phyloP scores from a whole-genome alignment of 148 eudicot species.

The Amaranthus cruentus region DNA sequence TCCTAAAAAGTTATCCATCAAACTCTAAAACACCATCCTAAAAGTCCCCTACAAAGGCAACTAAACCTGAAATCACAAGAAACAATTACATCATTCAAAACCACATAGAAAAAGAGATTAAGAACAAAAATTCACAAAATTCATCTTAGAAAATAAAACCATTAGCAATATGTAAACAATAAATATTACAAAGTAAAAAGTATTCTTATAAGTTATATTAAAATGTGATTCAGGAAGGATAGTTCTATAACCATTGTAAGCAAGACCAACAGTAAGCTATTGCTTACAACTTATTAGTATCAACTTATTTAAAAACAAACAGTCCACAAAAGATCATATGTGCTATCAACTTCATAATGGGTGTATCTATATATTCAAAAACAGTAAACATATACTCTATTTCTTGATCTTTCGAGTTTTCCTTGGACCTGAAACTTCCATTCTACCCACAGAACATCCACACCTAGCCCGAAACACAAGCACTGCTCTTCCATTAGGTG shows the following conservation, averaged over 20 bases:
- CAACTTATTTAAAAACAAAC: slow-evolving; percentile 24
- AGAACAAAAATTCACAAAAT: neutral
- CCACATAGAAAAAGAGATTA: neutral
- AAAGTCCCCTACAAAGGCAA: too few relatives aligned
- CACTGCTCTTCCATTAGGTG: slow-evolving; percentile 79
- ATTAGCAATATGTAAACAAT: neutral
- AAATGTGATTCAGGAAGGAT: slow-evolving; percentile 11
- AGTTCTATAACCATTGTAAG: slow-evolving; percentile 18
- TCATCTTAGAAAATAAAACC: neutral
- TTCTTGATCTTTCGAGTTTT: slow-evolving; percentile 72
- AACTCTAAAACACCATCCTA: too few relatives aligned
- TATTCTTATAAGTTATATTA: neutral
- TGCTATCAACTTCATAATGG: slow-evolving; percentile 1
- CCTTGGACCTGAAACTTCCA: slow-evolving; percentile 81
- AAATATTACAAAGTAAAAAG: neutral
- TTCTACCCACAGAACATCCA: slow-evolving; percentile 80
- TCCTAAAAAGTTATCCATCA: too few relatives aligned
- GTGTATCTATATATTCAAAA: slow-evolving; percentile 6
- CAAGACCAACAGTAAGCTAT: slow-evolving; percentile 25
- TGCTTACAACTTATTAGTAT: slow-evolving; percentile 32
- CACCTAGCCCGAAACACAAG: slow-evolving; percentile 70
- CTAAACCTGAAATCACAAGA: too few relatives aligned
- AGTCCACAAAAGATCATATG: slow-evolving; percentile 10
- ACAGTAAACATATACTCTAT: slow-evolving; percentile 22
- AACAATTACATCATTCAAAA: neutral